Evolutionary conservation across 176 grass and related monocot genomes (phyloP).

Genomic region (maize (Zea mays)): Zm-B73-REFERENCE-NAM-5.0 NC_050096.1:47113001-47113500

Average conservation of each 20-base stretch:
- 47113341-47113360: constrained; percentile 14
- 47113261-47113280: background rate
- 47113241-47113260: background rate
- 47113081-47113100: too few species aligned
- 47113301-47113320: background rate
- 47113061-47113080: too few species aligned
- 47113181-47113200: too few species aligned
- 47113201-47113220: too few species aligned
- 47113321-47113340: constrained; percentile 3
- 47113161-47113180: too few species aligned
- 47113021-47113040: too few species aligned
- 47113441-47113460: constrained; percentile 7
- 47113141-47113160: too few species aligned
- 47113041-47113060: too few species aligned
- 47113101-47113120: too few species aligned
- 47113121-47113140: too few species aligned
- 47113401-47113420: constrained; percentile 25
- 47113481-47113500: constrained; percentile 92
- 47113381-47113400: constrained; percentile 12
- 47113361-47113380: background rate
- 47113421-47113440: constrained; percentile 13
- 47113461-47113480: constrained; percentile 40
- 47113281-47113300: background rate
- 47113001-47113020: too few species aligned
- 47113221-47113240: too few species aligned